Evolutionary conservation across 1,139 yeast species (phyloP).

Genomic region (Pichia sorboxylosa): DNA sequence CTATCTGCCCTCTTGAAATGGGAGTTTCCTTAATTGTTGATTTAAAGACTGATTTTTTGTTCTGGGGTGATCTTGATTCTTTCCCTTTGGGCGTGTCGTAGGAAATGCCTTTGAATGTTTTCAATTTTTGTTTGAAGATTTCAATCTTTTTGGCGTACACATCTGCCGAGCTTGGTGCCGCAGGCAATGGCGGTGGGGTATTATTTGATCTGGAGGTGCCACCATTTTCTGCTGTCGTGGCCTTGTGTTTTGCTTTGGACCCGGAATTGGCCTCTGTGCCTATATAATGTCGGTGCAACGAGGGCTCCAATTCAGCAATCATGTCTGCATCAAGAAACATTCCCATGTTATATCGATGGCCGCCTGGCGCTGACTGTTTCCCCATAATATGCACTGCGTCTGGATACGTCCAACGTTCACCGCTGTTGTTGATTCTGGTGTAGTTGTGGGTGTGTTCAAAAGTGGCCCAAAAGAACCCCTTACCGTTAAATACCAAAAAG

Average conservation of each 20-base stretch:
- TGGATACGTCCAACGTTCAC: too few species aligned
- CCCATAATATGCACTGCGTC: too few species aligned
- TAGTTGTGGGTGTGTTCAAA: too few species aligned
- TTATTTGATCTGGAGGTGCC: neutral
- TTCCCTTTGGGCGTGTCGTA: neutral
- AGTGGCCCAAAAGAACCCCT: too few species aligned
- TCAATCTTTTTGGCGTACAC: constrained; percentile 7
- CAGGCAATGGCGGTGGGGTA: constrained; percentile 11
- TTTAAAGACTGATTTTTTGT: neutral
- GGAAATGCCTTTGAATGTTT: neutral
- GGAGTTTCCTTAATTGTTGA: neutral
- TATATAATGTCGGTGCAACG: constrained; percentile 4
- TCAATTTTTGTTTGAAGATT: constrained; percentile 10
- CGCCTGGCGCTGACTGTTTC: neutral
- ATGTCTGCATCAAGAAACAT: constrained; percentile 6
- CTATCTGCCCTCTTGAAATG: too few species aligned
- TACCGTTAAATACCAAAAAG: too few species aligned
- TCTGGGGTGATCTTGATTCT: neutral
- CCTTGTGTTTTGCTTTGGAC: neutral
- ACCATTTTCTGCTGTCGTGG: too few species aligned
- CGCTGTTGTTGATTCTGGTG: too few species aligned
- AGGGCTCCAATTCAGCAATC: constrained; percentile 7
- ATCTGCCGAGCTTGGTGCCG: constrained; percentile 6
- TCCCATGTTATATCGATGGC: constrained; percentile 1
- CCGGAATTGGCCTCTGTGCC: constrained; percentile 1